Conservation (phyloP, 306 rosid genomes). For the Pterocarpus macrocarpus region DNA sequence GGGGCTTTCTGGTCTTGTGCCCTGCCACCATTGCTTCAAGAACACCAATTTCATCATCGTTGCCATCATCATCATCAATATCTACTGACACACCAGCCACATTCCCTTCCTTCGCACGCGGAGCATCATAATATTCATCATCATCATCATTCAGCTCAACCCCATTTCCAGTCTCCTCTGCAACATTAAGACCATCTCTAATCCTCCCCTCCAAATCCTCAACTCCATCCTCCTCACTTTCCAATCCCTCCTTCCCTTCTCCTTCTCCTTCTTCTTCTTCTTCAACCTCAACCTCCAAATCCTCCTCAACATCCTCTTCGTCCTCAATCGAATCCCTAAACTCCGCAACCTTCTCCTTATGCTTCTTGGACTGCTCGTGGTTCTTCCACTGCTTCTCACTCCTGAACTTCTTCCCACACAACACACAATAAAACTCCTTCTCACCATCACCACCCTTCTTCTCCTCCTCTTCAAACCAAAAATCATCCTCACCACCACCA, state of each 20-base stretch:
- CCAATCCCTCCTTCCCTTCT: slow-evolving; percentile 34
- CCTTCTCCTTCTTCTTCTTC: slow-evolving; percentile 48
- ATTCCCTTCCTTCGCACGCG: slow-evolving; percentile 31
- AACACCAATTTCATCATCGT: slow-evolving; percentile 53
- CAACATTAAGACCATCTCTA: slow-evolving; percentile 47
- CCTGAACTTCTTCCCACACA: slow-evolving; percentile 98
- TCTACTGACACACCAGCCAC: slow-evolving; percentile 29
- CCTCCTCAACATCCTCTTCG: slow-evolving; percentile 64
- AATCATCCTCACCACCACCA: slow-evolving; percentile 15
- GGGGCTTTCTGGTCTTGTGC: slow-evolving; percentile 58
- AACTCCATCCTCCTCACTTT: slow-evolving; percentile 49
- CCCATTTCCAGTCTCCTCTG: slow-evolving; percentile 45
- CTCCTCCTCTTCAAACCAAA: slow-evolving; percentile 52
- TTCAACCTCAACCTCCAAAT: slow-evolving; percentile 45
- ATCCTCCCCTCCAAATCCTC: slow-evolving; percentile 53
- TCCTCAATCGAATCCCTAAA: slow-evolving; percentile 64
- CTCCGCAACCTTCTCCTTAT: slow-evolving; percentile 86
- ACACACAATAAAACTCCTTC: slow-evolving; percentile 85
- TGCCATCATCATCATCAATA: slow-evolving; percentile 42
- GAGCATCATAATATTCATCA: slow-evolving; percentile 44
- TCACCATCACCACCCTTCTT: slow-evolving; percentile 36
- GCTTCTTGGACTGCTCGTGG: slow-evolving; percentile 97
- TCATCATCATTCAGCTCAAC: slow-evolving; percentile 48
- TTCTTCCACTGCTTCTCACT: slow-evolving; percentile 99
- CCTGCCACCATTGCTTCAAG: slow-evolving; percentile 82